Conservation (phyloP, 2,329 filamentous ascomycete species). For the Colletotrichum trifolii region DNA sequence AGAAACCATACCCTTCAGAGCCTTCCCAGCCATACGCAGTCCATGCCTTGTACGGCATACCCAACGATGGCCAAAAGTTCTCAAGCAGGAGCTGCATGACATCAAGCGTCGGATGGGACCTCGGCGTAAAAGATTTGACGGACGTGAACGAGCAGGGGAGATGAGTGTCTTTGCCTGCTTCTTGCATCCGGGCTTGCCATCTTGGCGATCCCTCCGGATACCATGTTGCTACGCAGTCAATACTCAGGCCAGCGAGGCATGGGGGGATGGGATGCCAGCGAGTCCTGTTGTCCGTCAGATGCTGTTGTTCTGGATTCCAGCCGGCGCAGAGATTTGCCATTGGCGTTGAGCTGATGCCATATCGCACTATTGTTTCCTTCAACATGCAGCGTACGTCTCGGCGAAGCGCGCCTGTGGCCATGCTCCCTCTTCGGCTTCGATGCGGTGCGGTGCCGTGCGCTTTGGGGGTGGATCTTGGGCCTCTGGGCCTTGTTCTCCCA, state of each 20-base stretch:
- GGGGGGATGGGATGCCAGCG: neutral
- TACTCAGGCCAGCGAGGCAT: neutral
- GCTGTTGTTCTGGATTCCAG: slow-evolving; percentile 18
- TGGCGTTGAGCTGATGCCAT: slow-evolving; percentile 32
- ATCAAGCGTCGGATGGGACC: slow-evolving; percentile 27
- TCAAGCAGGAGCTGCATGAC: slow-evolving; percentile 28
- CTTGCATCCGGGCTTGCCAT: slow-evolving; percentile 35
- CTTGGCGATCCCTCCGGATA: slow-evolving; percentile 30
- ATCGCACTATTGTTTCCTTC: slow-evolving; percentile 29
- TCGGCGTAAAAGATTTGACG: slow-evolving; percentile 24
- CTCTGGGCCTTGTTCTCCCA: neutral
- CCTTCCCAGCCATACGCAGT: neutral
- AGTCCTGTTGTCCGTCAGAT: neutral
- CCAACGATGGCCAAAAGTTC: slow-evolving; percentile 7
- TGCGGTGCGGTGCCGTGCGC: slow-evolving; percentile 15
- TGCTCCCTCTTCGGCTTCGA: neutral
- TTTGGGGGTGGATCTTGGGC: slow-evolving; percentile 16
- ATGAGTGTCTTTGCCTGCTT: slow-evolving; percentile 35
- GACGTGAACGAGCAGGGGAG: slow-evolving; percentile 25
- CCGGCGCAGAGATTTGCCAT: slow-evolving; percentile 32
- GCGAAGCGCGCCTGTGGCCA: slow-evolving; percentile 26
- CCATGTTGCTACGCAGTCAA: slow-evolving; percentile 12
- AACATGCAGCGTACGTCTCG: slow-evolving; percentile 30
- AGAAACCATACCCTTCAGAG: neutral
- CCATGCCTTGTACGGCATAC: neutral